Conservation (phyloP, 2,329 filamentous ascomycete species). For the Raffaelea arxii region DNA sequence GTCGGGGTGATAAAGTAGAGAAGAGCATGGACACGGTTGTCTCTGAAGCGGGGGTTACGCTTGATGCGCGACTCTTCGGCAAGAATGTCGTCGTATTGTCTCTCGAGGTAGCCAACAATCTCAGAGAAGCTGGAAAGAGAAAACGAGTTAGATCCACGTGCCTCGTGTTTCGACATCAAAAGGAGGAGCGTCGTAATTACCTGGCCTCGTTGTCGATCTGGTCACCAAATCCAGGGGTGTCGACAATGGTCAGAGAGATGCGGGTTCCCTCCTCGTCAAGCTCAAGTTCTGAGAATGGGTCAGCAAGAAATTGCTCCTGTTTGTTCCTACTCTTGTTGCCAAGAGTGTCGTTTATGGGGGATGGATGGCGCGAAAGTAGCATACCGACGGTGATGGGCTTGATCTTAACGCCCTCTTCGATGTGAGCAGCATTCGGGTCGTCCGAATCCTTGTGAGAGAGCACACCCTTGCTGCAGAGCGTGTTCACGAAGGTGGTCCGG, state of each 20-base stretch:
- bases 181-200: conserved; percentile 34
- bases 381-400: conserved; percentile 94
- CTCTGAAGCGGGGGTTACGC: conserved; percentile 99
- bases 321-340: background rate
- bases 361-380: background rate
- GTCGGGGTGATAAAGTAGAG: conserved; percentile 99
- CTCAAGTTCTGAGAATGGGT: conserved; percentile 61
- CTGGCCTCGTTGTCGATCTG: conserved; percentile 99
- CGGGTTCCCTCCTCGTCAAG: conserved; percentile 97
- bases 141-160: conserved; percentile 3
- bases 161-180: background rate
- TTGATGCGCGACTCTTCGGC: conserved; percentile 99
- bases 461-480: conserved; percentile 90
- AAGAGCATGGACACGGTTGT: conserved; percentile 96
- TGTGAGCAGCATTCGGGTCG: conserved; percentile 75
- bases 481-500: conserved; percentile 98
- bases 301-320: conserved; percentile 20
- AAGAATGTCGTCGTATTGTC: conserved; percentile 98
- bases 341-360: too few species aligned
- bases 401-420: conserved; percentile 97
- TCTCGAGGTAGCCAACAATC: conserved; percentile 96
- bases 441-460: conserved; percentile 87
- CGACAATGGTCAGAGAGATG: conserved; percentile 95
- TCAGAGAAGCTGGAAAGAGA: conserved; percentile 67
- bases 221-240: conserved; percentile 96